Conservation (phyloP, 2,329 filamentous ascomycete genomes). For the Xylaria digitata region DNA sequence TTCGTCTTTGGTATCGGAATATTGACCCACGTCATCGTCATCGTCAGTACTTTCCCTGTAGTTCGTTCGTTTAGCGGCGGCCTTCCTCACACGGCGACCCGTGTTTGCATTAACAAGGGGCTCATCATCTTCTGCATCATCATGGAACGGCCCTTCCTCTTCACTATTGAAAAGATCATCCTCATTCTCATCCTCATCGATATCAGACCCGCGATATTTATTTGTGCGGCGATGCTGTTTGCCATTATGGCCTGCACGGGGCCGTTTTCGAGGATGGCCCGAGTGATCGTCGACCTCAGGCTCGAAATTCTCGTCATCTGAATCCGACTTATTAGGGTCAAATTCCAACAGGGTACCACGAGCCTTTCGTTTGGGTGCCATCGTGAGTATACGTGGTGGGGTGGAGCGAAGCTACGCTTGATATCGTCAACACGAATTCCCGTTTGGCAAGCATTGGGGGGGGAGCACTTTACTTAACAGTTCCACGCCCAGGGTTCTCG, state of each 20-base stretch:
- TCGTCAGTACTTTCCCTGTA: conserved; percentile 61
- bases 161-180: conserved; percentile 64
- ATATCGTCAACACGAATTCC: conserved; percentile 11
- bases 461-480: conserved; percentile 18
- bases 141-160: conserved; percentile 60
- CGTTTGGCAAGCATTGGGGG: background rate
- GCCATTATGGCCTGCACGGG: conserved; percentile 53
- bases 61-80: conserved; percentile 56
- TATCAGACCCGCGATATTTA: conserved; percentile 70
- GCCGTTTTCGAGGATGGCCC: conserved; percentile 53
- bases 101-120: conserved; percentile 54
- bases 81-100: conserved; percentile 60
- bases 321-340: conserved; percentile 74
- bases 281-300: conserved; percentile 57
- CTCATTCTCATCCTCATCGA: conserved; percentile 67
- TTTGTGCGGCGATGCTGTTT: conserved; percentile 45
- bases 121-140: conserved; percentile 47
- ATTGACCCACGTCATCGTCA: conserved; percentile 50
- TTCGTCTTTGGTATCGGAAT: conserved; percentile 53
- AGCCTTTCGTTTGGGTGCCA: conserved; percentile 66
- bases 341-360: conserved; percentile 63
- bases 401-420: conserved; percentile 11
- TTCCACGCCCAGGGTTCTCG: background rate
- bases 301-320: conserved; percentile 74
- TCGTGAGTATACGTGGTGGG: conserved; percentile 43